Percentiles rank a stretch among this genome's conserved stretches.
phyloP scores from a whole-genome alignment of 352 stramenopile species.

The Lagenidium giganteum region DNA sequence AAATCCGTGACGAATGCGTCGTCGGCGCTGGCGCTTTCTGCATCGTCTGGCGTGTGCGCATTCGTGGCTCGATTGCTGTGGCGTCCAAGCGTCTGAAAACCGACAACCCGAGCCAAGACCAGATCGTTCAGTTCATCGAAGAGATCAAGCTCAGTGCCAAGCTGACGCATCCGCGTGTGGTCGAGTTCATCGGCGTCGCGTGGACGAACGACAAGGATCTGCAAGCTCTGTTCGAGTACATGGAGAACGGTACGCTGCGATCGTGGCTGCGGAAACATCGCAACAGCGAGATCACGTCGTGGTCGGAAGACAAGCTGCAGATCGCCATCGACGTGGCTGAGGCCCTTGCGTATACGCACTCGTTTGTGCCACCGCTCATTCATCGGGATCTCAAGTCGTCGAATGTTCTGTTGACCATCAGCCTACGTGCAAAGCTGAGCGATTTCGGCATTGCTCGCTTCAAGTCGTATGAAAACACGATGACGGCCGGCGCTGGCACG shows the following conservation, averaged over 20 bases:
- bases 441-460: constrained; percentile 20
- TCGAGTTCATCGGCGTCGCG: constrained; percentile 8
- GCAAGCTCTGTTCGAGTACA: constrained; percentile 13
- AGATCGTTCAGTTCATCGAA: constrained; percentile 2
- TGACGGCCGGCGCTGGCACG: constrained; percentile 31
- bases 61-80: too few relatives aligned
- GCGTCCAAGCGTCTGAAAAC: constrained; percentile 13
- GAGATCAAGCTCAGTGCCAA: constrained; percentile 8
- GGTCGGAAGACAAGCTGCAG: too few relatives aligned
- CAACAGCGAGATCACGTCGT: too few relatives aligned
- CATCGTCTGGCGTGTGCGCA: too few relatives aligned
- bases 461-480: constrained; percentile 26
- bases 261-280: constrained; percentile 1
- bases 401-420: constrained; percentile 26
- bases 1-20: too few relatives aligned
- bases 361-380: constrained; percentile 16
- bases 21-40: too few relatives aligned
- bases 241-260: constrained; percentile 10
- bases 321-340: constrained; percentile 24
- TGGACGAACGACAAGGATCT: constrained; percentile 10
- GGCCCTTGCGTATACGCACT: constrained; percentile 27
- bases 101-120: neutral
- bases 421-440: constrained; percentile 23
- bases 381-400: constrained; percentile 28
- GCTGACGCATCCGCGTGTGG: constrained; percentile 7